phyloP scores from a whole-genome alignment of 163 green algal species.

The Smithsoniella earleae region DNA sequence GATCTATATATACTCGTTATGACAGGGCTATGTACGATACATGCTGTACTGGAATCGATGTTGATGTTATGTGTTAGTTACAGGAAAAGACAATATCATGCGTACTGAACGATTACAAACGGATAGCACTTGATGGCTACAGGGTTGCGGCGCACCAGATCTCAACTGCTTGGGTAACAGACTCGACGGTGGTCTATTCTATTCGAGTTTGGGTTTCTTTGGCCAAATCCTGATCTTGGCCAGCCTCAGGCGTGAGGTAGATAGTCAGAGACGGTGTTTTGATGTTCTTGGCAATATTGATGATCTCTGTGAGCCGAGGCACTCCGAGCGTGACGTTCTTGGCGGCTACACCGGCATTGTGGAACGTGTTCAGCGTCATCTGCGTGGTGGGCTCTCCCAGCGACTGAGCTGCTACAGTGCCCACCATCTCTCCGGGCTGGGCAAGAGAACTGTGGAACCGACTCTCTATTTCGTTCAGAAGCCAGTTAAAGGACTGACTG shows the following conservation, averaged over 20 bases:
- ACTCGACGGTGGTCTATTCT: conserved; percentile 92
- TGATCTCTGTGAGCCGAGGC: conserved; percentile 95
- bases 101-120: no score
- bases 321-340: conserved; percentile 99
- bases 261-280: conserved; percentile 93
- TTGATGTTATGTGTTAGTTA: no score
- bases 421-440: conserved; percentile 85
- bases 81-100: no score
- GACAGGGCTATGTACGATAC: no score
- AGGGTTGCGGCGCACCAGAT: conserved; percentile 38
- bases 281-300: conserved; percentile 99
- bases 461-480: conserved; percentile 81
- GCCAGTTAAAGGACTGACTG: conserved; percentile 75
- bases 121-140: no score
- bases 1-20: no score
- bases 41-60: no score
- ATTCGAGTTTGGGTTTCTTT: conserved; percentile 84
- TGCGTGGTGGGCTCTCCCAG: conserved; percentile 97
- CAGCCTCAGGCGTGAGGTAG: conserved; percentile 53
- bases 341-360: conserved; percentile 93
- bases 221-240: conserved; percentile 62
- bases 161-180: conserved; percentile 58
- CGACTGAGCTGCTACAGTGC: conserved; percentile 90
- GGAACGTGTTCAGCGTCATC: conserved; percentile 99
- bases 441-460: conserved; percentile 58